Evolutionary conservation across 2,329 filamentous ascomycete genomes (phyloP).

Genomic region (Metarhizium humberi): DNA sequence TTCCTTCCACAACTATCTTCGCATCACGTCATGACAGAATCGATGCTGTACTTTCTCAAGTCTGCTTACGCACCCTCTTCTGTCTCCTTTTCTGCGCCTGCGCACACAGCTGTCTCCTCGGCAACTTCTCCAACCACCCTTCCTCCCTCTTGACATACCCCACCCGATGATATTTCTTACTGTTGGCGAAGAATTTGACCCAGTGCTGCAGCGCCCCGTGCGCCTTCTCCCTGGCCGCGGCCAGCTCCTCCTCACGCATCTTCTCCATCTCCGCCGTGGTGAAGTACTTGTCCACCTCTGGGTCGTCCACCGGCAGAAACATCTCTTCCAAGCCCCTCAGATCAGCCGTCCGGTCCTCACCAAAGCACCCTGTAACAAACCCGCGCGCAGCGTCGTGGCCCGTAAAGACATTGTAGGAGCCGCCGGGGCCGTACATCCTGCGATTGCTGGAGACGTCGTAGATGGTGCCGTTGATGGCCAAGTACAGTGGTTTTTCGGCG

Average conservation of each 20-base stretch:
- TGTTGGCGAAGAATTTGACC: slow-evolving; percentile 73
- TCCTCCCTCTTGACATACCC: slow-evolving; percentile 60
- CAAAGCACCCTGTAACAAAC: slow-evolving; percentile 90
- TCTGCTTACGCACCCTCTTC: slow-evolving; percentile 31
- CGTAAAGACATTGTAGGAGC: slow-evolving; percentile 78
- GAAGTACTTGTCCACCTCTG: slow-evolving; percentile 51
- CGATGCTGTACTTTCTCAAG: neutral
- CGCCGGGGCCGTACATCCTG: slow-evolving; percentile 71
- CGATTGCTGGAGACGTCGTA: slow-evolving; percentile 69
- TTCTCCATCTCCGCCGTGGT: slow-evolving; percentile 41
- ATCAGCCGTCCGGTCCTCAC: slow-evolving; percentile 74
- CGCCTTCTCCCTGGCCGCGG: slow-evolving; percentile 55
- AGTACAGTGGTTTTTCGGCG: slow-evolving; percentile 68
- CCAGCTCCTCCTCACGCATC: slow-evolving; percentile 53
- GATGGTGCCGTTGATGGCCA: slow-evolving; percentile 81
- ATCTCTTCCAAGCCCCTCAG: slow-evolving; percentile 80
- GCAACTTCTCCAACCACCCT: slow-evolving; percentile 52
- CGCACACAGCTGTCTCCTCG: slow-evolving; percentile 58
- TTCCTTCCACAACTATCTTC: neutral
- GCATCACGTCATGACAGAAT: neutral
- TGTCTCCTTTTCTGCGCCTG: slow-evolving; percentile 51
- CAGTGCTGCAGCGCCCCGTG: slow-evolving; percentile 65
- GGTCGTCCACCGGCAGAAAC: slow-evolving; percentile 60
- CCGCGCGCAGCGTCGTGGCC: slow-evolving; percentile 79
- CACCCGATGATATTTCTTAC: slow-evolving; percentile 71